Percentiles rank a stretch among this genome's conserved stretches.
phyloP scores from a whole-genome alignment of 2,329 filamentous ascomycete species.

The Aspergillus tubingensis region DNA sequence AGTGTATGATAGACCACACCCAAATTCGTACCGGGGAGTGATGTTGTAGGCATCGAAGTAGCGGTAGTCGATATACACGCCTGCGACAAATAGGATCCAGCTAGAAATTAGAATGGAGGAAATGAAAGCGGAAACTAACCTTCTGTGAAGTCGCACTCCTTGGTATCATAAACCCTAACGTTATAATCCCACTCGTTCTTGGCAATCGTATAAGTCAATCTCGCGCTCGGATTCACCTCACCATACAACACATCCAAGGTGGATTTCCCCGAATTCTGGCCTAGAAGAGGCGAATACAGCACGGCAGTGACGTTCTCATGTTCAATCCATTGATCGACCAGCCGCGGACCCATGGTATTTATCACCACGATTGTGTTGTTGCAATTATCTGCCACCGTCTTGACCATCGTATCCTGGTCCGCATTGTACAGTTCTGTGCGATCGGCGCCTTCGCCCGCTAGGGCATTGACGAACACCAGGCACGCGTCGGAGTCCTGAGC shows the following conservation, averaged over 20 bases:
- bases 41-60: slow-evolving; percentile 55
- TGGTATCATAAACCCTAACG: background rate
- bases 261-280: slow-evolving; percentile 54
- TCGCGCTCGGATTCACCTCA: slow-evolving; percentile 50
- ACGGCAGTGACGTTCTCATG: slow-evolving; percentile 66
- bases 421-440: background rate
- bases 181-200: slow-evolving; percentile 23
- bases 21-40: slow-evolving; percentile 57
- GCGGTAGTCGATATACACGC: slow-evolving; percentile 57
- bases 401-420: slow-evolving; percentile 37
- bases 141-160: background rate
- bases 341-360: slow-evolving; percentile 63
- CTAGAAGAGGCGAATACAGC: slow-evolving; percentile 65
- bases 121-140: background rate
- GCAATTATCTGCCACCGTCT: slow-evolving; percentile 59
- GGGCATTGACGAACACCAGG: background rate
- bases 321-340: slow-evolving; percentile 64
- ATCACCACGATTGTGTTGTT: slow-evolving; percentile 65
- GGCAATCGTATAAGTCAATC: slow-evolving; percentile 64
- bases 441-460: background rate
- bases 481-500: background rate
- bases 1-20: slow-evolving; percentile 59
- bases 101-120: background rate
- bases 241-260: slow-evolving; percentile 52
- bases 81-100: slow-evolving; percentile 16